Conservation (phyloP, 2,329 filamentous ascomycete genomes). For the Alternaria viburni region DNA sequence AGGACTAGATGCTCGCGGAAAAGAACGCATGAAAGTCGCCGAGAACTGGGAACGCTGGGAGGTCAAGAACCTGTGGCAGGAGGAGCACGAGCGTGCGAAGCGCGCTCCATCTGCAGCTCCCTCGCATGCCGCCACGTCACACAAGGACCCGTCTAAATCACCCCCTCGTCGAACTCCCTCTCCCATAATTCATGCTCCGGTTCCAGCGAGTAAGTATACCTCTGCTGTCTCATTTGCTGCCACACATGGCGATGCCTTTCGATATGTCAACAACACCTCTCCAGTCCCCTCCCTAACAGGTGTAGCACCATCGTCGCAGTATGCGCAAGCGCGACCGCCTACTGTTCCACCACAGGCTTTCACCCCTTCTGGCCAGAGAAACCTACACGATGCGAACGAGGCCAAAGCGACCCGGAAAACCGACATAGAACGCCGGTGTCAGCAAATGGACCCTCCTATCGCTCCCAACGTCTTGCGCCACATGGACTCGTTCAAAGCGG, state of each 20-base stretch:
- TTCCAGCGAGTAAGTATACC: constrained; percentile 44
- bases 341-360: constrained; percentile 43
- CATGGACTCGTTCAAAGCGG: constrained; percentile 76
- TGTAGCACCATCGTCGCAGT: constrained; percentile 37
- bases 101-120: constrained; percentile 23
- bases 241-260: constrained; percentile 17
- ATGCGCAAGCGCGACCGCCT: constrained; percentile 39
- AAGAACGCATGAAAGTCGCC: constrained; percentile 65
- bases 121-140: constrained; percentile 22
- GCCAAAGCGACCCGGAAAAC: constrained; percentile 68
- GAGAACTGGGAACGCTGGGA: constrained; percentile 80
- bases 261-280: constrained; percentile 28
- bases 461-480: constrained; percentile 67
- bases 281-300: constrained; percentile 36
- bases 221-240: constrained; percentile 23
- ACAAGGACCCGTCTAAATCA: constrained; percentile 29
- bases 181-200: constrained; percentile 42
- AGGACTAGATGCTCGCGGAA: constrained; percentile 70
- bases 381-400: constrained; percentile 67
- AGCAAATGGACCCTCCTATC: constrained; percentile 70
- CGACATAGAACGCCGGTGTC: constrained; percentile 75
- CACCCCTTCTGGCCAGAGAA: constrained; percentile 55
- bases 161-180: constrained; percentile 35
- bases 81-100: constrained; percentile 17
- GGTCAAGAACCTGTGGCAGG: constrained; percentile 46